Base-by-base conservation (phyloP, 1,139 yeast genomes). In the Yamadazyma aaseri region DNA sequence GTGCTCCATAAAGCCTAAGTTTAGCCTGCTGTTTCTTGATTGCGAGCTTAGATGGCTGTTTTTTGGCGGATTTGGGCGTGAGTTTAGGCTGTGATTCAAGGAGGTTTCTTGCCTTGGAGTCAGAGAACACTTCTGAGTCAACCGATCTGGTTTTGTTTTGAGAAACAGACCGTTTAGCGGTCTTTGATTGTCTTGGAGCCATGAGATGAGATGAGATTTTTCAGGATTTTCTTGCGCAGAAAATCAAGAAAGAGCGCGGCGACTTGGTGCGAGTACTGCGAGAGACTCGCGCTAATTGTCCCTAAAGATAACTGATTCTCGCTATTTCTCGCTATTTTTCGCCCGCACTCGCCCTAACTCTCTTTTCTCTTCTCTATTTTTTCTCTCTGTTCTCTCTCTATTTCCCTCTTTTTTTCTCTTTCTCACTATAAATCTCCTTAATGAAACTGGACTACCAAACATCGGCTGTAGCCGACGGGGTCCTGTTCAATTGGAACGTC, bases 1-100 rank as follows among this genome's bases (percentile, higher is more conserved):
- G 75, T 33, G 80, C 77, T 15, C 94, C 94, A 50, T 84, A 84
- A 34, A 84, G 65, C 53, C 85, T 71, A 33, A 77, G 66, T 44
- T 68, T 70, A 26, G 79, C 76, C 45, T 82, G 81, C 49, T 81
- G 83, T 47, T 82, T 82, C 59, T 81, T 81, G 26, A 79, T 73
- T 27, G 66, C 67, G 9, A 61, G 60, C 45, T 79, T 81, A 17
- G 69, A 64, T 27, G 73, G 71, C 46, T 74, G 73, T 44, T 63
- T 71, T 23, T 70, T 71, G 29, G 60, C 68, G 2, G 85, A 70
- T 55, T 77, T 81, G 29, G 81, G 82, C 6, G 84, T 77, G 38
- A 73, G 60, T 34, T 79, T 77, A n/a, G 89, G 84, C 45, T 73
- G 77, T 45, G 65, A 63, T 26, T 73, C 78, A 38, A 84, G 59